Evolutionary conservation across 371 early-diverging fungal genomes (phyloP).

Genomic region (Mucor saturninus): DNA sequence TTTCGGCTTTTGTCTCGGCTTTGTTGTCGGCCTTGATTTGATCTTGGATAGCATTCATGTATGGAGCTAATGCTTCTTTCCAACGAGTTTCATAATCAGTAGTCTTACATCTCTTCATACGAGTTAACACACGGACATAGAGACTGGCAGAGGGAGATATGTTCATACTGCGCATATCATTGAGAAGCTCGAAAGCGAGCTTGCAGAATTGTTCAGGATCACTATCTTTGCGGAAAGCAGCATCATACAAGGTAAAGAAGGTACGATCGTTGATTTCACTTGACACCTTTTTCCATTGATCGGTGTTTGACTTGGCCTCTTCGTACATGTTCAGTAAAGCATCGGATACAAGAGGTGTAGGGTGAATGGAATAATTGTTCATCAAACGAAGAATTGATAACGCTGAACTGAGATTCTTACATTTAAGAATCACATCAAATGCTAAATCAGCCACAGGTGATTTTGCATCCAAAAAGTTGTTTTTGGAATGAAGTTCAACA

Average conservation of each 20-base stretch:
- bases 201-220: constrained; percentile 24
- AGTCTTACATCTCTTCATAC: constrained; percentile 30
- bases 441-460: constrained; percentile 25
- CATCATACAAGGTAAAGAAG: constrained; percentile 17
- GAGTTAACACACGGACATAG: constrained; percentile 29
- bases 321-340: constrained; percentile 26
- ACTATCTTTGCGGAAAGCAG: constrained; percentile 17
- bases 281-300: constrained; percentile 19
- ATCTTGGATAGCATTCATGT: constrained; percentile 19
- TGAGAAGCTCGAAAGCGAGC: constrained; percentile 25
- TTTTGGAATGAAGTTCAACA: constrained; percentile 20
- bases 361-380: constrained; percentile 23
- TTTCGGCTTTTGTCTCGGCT: background rate
- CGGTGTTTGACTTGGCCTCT: constrained; percentile 18
- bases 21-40: constrained; percentile 9
- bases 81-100: constrained; percentile 39
- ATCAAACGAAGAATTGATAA: constrained; percentile 25
- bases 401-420: constrained; percentile 22
- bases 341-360: constrained; percentile 18
- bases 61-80: constrained; percentile 38
- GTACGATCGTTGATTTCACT: background rate
- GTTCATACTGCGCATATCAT: constrained; percentile 31
- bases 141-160: constrained; percentile 15
- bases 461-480: constrained; percentile 13
- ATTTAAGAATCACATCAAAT: constrained; percentile 23